Conservation (phyloP, 208 protist species). For the Acanthamoeba triangularis region DNA sequence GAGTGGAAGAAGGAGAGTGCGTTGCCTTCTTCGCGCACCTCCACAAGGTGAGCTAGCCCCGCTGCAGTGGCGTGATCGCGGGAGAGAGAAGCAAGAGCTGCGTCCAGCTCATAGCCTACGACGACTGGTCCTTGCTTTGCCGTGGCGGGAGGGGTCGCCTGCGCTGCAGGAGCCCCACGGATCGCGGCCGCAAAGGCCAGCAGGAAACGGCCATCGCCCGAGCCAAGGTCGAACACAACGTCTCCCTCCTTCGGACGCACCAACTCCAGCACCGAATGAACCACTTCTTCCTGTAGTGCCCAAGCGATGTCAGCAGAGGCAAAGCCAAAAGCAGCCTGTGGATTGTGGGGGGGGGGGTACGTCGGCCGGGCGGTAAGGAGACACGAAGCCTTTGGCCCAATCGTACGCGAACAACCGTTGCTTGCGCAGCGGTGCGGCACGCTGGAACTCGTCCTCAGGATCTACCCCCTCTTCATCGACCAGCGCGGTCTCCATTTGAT, state of each 20-base stretch:
- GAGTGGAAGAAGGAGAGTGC: background rate
- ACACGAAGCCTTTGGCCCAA: constrained; percentile 28
- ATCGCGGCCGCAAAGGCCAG: background rate
- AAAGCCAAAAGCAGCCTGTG: background rate
- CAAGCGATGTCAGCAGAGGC: too few species aligned
- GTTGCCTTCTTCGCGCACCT: constrained; percentile 42
- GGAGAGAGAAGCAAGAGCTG: background rate
- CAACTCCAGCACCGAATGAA: background rate
- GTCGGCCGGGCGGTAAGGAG: background rate
- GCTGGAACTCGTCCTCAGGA: constrained; percentile 4
- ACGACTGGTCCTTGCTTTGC: background rate
- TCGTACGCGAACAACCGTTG: background rate
- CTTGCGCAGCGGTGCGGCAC: background rate
- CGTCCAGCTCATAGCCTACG: background rate
- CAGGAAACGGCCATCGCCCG: constrained; percentile 15
- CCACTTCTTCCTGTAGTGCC: background rate
- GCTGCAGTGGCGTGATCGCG: background rate
- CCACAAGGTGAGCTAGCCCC: background rate
- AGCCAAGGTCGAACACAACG: constrained; percentile 1
- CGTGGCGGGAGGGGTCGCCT: background rate
- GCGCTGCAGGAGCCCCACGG: background rate
- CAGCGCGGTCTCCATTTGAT: too few species aligned
- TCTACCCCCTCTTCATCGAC: background rate
- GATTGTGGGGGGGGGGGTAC: background rate
- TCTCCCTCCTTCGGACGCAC: background rate